These are phyloP conservation scores for Wickerhamomyces mucosus DNA, from an alignment of 805 yeast species.

Conservation along the genomic window DNA sequence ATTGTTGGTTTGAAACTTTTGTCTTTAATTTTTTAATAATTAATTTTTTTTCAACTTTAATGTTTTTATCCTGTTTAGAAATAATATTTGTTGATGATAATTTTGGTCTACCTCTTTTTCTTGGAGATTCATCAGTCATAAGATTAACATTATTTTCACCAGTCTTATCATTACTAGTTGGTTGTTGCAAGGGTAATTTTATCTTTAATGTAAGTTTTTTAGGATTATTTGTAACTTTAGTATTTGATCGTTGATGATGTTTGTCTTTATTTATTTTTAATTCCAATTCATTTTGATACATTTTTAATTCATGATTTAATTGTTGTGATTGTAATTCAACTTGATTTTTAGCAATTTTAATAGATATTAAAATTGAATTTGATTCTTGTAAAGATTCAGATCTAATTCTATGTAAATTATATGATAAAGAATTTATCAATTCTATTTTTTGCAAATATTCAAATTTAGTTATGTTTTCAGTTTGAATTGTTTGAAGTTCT, in stretches of 20 bases:
- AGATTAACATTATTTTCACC: no score
- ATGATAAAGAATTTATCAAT: conserved; percentile 2
- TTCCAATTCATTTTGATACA: conserved; percentile 16
- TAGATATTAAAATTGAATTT: conserved; percentile 14
- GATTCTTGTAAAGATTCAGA: conserved; percentile 23
- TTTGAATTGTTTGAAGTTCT: conserved; percentile 6
- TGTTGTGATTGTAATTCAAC: conserved; percentile 16
- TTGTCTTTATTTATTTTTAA: conserved; percentile 9
- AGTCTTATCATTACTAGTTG: no score
- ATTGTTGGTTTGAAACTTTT: no score
- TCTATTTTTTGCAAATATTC: conserved; percentile 4
- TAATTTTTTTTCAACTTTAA: no score
- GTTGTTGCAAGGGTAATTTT: no score
- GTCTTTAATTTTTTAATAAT: no score
- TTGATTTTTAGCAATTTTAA: conserved; percentile 16
- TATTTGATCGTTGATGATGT: conserved; percentile 13
- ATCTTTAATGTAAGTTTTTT: no score
- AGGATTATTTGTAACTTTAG: no score
- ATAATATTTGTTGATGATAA: no score
- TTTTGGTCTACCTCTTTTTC: conserved; percentile 7
- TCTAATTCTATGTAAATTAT: conserved; percentile 17
- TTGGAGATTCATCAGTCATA: no score
- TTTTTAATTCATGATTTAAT: conserved; percentile 18
- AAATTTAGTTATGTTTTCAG: conserved; percentile 4
- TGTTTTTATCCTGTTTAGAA: no score